Conservation (phyloP, 176 grass and related monocot species). For the Musa beccarii region DNA sequence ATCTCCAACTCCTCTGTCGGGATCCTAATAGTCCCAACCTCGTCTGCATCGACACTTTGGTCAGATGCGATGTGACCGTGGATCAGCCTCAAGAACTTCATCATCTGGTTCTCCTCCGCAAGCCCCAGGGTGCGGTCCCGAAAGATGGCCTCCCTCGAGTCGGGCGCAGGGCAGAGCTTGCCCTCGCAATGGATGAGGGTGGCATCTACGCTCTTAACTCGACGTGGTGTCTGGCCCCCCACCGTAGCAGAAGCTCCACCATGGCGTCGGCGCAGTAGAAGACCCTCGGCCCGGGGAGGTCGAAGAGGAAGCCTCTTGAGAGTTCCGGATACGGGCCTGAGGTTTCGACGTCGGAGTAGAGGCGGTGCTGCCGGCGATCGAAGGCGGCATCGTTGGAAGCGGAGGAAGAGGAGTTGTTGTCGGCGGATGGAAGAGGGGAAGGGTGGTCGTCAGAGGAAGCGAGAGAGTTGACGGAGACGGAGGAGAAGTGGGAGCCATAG, state of each 20-base stretch:
- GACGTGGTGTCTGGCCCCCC: constrained; percentile 63
- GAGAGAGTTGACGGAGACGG: constrained; percentile 35
- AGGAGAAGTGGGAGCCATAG: constrained; percentile 88
- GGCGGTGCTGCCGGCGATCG: constrained; percentile 27
- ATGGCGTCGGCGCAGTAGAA: constrained; percentile 80
- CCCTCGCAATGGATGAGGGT: constrained; percentile 74
- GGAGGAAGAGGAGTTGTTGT: constrained; percentile 9
- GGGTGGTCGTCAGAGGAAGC: constrained; percentile 2
- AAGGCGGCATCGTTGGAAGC: constrained; percentile 14
- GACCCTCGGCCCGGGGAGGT: constrained; percentile 60
- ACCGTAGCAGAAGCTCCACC: constrained; percentile 66
- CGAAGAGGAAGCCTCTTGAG: constrained; percentile 48
- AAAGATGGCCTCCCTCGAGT: constrained; percentile 34
- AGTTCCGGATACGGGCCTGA: constrained; percentile 39
- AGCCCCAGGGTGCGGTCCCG: no score
- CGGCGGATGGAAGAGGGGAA: neutral
- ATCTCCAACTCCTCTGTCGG: no score
- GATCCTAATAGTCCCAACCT: no score
- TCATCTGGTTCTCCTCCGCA: no score
- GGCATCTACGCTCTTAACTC: constrained; percentile 80
- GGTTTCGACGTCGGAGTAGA: constrained; percentile 50
- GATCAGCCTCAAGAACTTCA: no score
- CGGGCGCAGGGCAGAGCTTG: constrained; percentile 58
- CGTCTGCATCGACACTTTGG: no score
- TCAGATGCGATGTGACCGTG: no score